phyloP scores from a whole-genome alignment of 75 land plant genomes.

The Cryptomeria japonica region DNA sequence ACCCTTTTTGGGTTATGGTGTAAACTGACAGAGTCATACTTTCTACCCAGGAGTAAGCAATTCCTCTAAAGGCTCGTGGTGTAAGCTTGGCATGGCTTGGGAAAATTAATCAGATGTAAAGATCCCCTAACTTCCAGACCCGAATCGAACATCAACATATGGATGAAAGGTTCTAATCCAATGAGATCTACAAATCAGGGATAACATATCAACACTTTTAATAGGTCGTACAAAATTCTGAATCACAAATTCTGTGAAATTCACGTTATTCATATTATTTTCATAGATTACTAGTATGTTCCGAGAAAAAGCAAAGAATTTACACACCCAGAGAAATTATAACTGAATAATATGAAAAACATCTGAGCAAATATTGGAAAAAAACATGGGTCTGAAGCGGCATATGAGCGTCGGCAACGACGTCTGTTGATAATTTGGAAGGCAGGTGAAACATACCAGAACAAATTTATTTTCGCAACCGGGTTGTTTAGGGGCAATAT shows the following conservation, averaged over 20 bases:
- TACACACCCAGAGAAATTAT: neutral
- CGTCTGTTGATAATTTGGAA: neutral
- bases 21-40: neutral
- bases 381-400: neutral
- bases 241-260: neutral
- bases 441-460: slow-evolving; percentile 33
- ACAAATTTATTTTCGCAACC: slow-evolving; percentile 78
- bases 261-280: neutral
- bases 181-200: slow-evolving; percentile 5
- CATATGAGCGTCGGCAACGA: neutral
- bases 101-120: neutral
- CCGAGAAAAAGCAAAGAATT: neutral
- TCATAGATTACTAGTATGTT: neutral
- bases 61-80: neutral
- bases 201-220: neutral
- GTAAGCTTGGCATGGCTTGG: neutral
- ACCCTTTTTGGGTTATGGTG: neutral
- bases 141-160: neutral
- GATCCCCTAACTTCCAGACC: neutral
- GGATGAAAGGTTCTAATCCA: neutral
- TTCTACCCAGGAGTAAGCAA: neutral
- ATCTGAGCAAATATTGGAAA: neutral
- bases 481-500: slow-evolving; percentile 51
- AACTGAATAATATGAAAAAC: neutral
- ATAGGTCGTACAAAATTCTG: neutral